Base-by-base conservation (phyloP, 2,329 filamentous ascomycete species). In the Sporothrix phasma region DNA sequence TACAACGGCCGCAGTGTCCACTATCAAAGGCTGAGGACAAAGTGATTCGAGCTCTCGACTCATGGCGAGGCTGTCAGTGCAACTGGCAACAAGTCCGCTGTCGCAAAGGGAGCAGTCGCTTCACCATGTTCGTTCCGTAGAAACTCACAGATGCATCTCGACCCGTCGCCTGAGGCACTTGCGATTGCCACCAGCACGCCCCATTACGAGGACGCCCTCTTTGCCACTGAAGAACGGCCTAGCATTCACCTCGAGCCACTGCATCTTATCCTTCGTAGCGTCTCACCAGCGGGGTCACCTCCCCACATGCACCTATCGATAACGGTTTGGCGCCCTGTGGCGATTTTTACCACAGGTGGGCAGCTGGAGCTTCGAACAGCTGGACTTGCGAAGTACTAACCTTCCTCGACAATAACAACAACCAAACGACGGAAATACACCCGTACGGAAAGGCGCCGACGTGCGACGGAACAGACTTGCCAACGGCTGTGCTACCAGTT, bases 251-350 rank as follows among this genome's bases (percentile, higher is more conserved):
- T 39, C 19, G 34, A 13, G 10, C 11, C 29, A 53, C 51, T 43
- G 54, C n/a, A 31, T 59, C 39, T 59, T 46, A 59, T 59, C 56
- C n/a, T 31, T 3, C 51, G 26, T 45, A 59, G 54, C 54, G 39
- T 24, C 15, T 59, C 37, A 7, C 22, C n/a, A 45, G 54, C 24
- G 37, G 37, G 54, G 39, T 24, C 7, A 6, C 53, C 34, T 37
- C 34, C 34, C 31, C 53, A 58, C 53, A 19, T 43, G 53, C 53
- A 41, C n/a, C 31, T 41, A 39, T 41, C 19, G 4, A 15, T 37
- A 22, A 17, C 41, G 15, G 39, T 17, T n/a, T 5, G n/a, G n/a
- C n/a, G n/a, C 8, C 19, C 15, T n/a, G n/a, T 54, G 49, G 22
- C 49, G 31, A 24, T 24, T 39, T 24, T 54, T 39, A 24, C 5